Base-by-base conservation (phyloP, 192 early-diverging fungal species). In the Backusella tarrabulga region DNA sequence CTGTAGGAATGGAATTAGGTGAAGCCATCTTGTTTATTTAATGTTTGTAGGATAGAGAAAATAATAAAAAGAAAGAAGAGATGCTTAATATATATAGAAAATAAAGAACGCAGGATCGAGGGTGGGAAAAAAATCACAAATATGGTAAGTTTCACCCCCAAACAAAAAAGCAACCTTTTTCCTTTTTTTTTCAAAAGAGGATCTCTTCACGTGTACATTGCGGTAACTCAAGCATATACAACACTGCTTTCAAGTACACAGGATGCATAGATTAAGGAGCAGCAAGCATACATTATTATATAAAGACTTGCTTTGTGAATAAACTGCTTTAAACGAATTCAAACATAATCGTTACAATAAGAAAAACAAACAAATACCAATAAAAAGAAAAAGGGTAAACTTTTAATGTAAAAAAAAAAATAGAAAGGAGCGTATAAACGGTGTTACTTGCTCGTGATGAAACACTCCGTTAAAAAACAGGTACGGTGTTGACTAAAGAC, bases 41-140 rank as follows among this genome's bases (percentile, higher is more conserved):
- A 6, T 15, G 19, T 15, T 29, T 72, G 23, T 21, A 21, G 21
- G 7, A 56, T 17, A 7, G 14, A 50, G n/a, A 50, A 50, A n/a
- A 21, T 44, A 21, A 21, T 54, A 63, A 60, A 26, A 60, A 26
- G 23, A 56, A 23, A 26, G 9, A 12, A 60, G 56, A 60, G 23
- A 23, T 26, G 1, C 9, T 12, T 21, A 3, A 8, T 60, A 26
- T 60, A 60, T 60, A 12, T 60, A 60, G 1, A 71, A 71, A n/a
- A 38, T 11, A 69, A 69, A 41, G 34, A 29, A 72, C 11, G 70
- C 38, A 50, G 29, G 71, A 72, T 38, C 29, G 29, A 50, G 26
- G 71, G 44, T 44, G 71, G 71, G 44, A 72, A 72, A 72, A 72
- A 72, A 63, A 63, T 29, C 23, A 63, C 26, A 63, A 63, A 63